Conservation (phyloP, 2,329 filamentous ascomycete genomes). For the Phyllosticta paracitricarpa region DNA sequence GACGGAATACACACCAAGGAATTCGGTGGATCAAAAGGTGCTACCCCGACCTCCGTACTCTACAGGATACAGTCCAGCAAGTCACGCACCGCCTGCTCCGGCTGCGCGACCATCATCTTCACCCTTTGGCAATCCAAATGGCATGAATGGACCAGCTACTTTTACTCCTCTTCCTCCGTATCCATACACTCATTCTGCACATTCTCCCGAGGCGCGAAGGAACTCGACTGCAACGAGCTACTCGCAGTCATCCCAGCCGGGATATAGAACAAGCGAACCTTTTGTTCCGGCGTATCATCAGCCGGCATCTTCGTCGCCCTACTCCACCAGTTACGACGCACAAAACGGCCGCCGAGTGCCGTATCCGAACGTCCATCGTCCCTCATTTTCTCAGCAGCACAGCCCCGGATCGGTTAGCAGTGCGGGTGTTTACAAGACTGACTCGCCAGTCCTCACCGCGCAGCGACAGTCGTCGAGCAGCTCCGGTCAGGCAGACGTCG, state of each 20-base stretch:
- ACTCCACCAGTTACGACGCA: not conserved
- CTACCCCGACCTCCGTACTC: not conserved
- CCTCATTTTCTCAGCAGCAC: not conserved
- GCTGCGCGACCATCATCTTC: not conserved
- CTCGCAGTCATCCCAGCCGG: not conserved
- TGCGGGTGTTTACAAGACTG: not conserved
- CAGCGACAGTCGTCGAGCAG: not conserved
- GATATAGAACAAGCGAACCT: not conserved
- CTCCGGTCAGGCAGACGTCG: slow-evolving; percentile 2
- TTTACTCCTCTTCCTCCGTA: slow-evolving; percentile 1
- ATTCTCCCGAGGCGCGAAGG: not conserved
- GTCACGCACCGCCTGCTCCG: not conserved
- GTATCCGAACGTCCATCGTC: slow-evolving; percentile 6
- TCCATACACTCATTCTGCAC: not conserved
- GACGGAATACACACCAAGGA: not conserved
- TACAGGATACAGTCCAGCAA: not conserved
- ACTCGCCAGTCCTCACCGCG: not conserved
- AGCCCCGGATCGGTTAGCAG: not conserved
- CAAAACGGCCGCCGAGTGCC: not conserved
- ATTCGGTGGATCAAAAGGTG: not conserved
- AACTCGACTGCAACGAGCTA: not conserved
- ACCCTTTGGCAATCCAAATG: not conserved
- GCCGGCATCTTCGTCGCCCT: not conserved
- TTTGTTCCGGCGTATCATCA: slow-evolving; percentile 4
- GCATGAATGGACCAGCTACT: not conserved